Conservation (phyloP, 2,329 filamentous ascomycete species). For the Penicillium sp. region DNA sequence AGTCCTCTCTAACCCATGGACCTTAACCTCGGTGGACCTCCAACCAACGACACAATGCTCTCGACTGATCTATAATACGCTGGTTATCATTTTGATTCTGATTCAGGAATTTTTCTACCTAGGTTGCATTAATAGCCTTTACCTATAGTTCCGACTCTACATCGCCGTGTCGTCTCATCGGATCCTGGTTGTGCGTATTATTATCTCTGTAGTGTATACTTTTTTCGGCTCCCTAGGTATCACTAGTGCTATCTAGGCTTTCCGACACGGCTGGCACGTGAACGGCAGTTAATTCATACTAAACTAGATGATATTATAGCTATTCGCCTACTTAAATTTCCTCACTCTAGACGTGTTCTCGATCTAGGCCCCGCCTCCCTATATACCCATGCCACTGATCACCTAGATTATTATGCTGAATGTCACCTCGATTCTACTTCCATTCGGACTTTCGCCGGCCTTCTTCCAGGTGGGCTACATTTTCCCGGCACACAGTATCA, state of each 20-base stretch:
- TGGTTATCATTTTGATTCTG: constrained; percentile 47
- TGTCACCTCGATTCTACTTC: constrained; percentile 44
- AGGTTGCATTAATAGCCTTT: constrained; percentile 47
- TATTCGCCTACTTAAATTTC: constrained; percentile 48
- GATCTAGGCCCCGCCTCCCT: constrained; percentile 40
- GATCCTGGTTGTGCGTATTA: constrained; percentile 37
- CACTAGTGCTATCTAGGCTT: constrained; percentile 48
- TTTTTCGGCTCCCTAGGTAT: constrained; percentile 43
- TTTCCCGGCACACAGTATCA: constrained; percentile 44
- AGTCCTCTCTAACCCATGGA: constrained; percentile 42
- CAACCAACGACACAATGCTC: constrained; percentile 45
- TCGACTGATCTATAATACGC: constrained; percentile 47
- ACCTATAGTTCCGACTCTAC: constrained; percentile 40
- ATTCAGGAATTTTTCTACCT: constrained; percentile 53
- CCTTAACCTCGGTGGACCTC: constrained; percentile 37
- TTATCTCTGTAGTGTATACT: constrained; percentile 40
- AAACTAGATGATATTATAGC: constrained; percentile 48
- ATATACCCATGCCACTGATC: constrained; percentile 48
- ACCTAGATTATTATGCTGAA: constrained; percentile 51
- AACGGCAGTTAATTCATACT: constrained; percentile 43
- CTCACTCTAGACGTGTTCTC: constrained; percentile 48
- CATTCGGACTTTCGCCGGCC: constrained; percentile 44
- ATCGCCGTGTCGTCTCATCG: constrained; percentile 27
- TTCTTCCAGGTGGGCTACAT: constrained; percentile 46
- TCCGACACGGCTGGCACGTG: constrained; percentile 43